These are phyloP conservation scores for Raddia distichophylla DNA, from an alignment of 176 grass and related monocot species.

Conservation along the genomic window DNA sequence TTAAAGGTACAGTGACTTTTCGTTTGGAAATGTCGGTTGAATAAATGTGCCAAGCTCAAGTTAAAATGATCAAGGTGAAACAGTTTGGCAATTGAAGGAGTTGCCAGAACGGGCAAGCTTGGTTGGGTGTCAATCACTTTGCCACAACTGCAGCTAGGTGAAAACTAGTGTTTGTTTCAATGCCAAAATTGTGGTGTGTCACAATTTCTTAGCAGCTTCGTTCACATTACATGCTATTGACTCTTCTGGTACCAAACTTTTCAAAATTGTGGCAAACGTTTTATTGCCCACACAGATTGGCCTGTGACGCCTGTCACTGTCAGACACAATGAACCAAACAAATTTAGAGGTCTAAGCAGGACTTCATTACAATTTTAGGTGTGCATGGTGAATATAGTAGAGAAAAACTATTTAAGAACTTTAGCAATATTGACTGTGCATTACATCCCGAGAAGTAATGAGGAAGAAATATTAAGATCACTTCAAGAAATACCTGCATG, in stretches of 20 bases:
- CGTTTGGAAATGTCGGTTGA: background rate
- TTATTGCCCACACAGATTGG: too few relatives aligned
- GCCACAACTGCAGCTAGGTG: too few relatives aligned
- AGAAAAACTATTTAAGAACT: background rate
- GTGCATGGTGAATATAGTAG: background rate
- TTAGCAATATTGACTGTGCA: background rate
- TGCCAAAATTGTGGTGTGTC: too few relatives aligned
- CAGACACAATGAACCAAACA: background rate
- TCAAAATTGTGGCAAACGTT: too few relatives aligned
- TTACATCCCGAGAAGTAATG: constrained; percentile 1
- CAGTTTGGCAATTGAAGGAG: constrained; percentile 1
- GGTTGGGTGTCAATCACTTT: too few relatives aligned
- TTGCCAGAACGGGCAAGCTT: background rate
- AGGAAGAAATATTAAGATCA: constrained; percentile 23
- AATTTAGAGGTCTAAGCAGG: background rate
- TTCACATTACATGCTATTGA: too few relatives aligned
- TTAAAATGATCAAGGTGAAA: background rate
- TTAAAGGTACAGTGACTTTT: constrained; percentile 16
- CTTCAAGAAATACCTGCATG: constrained; percentile 73
- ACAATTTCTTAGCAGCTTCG: too few relatives aligned
- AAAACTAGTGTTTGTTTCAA: too few relatives aligned
- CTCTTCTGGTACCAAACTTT: too few relatives aligned
- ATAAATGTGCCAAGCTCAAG: background rate
- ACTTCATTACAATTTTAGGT: background rate
- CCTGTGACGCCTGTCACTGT: too few relatives aligned